phyloP scores from a whole-genome alignment of 306 rosid species.

The Ceratonia siliqua region DNA sequence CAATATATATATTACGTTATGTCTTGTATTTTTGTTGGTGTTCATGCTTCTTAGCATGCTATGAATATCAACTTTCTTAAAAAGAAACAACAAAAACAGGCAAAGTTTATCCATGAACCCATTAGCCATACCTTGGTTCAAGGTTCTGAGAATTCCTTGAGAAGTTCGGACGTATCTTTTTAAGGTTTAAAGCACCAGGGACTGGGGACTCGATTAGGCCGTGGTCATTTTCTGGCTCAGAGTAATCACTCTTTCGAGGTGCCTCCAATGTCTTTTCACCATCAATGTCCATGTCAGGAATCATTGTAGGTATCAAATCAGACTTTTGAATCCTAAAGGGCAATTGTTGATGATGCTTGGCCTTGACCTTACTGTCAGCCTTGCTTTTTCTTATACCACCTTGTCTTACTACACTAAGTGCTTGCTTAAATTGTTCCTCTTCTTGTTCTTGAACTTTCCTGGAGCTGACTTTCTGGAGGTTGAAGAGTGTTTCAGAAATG shows the following conservation, averaged over 20 bases:
- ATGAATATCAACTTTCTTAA: neutral
- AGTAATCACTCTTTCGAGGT: constrained; percentile 58
- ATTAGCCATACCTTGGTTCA: constrained; percentile 67
- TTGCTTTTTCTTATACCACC: constrained; percentile 66
- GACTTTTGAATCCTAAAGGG: constrained; percentile 58
- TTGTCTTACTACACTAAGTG: constrained; percentile 57
- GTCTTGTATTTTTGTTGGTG: no score
- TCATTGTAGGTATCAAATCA: constrained; percentile 49
- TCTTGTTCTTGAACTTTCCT: constrained; percentile 67
- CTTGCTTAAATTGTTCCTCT: constrained; percentile 71
- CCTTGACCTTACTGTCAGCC: constrained; percentile 58
- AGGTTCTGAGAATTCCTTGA: constrained; percentile 68
- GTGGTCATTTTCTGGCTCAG: constrained; percentile 75
- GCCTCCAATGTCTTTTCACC: constrained; percentile 51
- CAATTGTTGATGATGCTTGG: constrained; percentile 64
- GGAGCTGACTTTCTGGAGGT: constrained; percentile 54
- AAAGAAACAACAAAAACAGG: neutral
- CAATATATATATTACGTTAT: no score
- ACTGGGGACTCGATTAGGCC: constrained; percentile 43
- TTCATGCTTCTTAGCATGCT: no score
- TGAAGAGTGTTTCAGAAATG: constrained; percentile 47
- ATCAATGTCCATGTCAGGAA: constrained; percentile 44
- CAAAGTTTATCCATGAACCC: neutral
- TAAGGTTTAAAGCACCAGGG: constrained; percentile 49
- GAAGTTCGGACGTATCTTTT: constrained; percentile 55